Evolutionary conservation across 495 filamentous ascomycete species (phyloP), one percentile per base, ranked within the genome.

Genomic region (Xylaria sp.): DNA sequence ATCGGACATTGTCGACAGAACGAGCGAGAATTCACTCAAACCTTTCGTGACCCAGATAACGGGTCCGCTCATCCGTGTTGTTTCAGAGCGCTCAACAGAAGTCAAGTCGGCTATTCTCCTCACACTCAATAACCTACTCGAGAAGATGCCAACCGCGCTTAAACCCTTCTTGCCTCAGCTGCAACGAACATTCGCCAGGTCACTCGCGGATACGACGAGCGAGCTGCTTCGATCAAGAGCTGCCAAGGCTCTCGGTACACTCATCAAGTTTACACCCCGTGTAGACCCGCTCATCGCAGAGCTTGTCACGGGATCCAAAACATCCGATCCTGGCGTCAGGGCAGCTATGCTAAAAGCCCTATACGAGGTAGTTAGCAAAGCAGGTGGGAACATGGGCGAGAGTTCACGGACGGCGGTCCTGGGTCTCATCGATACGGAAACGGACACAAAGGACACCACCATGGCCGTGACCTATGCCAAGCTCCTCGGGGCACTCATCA

Each of bases 151-250:
- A 6, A 89, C 93, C 21, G 93, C 95, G 69, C 88, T 99, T 52
- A 98, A 98, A 81, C 96, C 96, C 3, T 99, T 99, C 89, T 77
- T 99, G 73, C 96, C 96, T 14, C 96, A 99, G 78, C 89, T 99
- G 44, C 96, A 99, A 81, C 87, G 96, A 40, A 98, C 96, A 0
- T 99, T 99, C 83, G 95, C 96, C 41, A 95, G 97, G 83, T 94
- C 93, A 62, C 85, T 99, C 26, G 96, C 96, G 0, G 96, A 99
- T 80, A 90, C 94, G 1, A 92, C 94, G 11, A 98, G 95, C 79
- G 97, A 98, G 68, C 83, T 93, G 21, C 82, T 98, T 71, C 89
- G 96, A 66, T 92, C 90, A 64, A 86, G 96, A 43, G 96, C 97
- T 64, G 97, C 96, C n/a, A 97, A 95, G 80, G 96, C 97, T 70